A percentile compares a stretch with the other conserved stretches of the same genome.
phyloP scores from a whole-genome alignment of 805 yeast species.

The Teunomyces cretensis region DNA sequence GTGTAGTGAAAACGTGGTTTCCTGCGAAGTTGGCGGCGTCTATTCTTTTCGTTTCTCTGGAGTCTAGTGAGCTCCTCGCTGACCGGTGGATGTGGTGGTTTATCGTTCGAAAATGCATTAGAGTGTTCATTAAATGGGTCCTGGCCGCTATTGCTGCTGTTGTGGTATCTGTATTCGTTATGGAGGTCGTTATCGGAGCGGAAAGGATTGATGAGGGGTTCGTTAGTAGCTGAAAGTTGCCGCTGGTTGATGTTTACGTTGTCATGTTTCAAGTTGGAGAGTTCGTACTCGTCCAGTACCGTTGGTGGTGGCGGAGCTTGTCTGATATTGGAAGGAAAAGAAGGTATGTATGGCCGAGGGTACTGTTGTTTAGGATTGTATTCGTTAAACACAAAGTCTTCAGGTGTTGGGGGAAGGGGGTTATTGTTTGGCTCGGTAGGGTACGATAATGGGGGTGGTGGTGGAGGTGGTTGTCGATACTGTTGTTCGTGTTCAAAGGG shows the following conservation, averaged over 20 bases:
- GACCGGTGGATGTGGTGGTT: slow-evolving; percentile 1
- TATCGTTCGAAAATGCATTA: background rate
- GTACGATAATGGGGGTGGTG: background rate
- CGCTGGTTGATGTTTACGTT: background rate
- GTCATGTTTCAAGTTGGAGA: slow-evolving; percentile 2
- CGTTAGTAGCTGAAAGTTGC: background rate
- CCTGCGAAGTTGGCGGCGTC: slow-evolving; percentile 22
- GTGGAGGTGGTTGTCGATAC: slow-evolving; percentile 4
- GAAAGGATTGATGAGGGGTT: slow-evolving; percentile 7
- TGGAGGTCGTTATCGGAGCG: background rate
- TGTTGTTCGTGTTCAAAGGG: slow-evolving; percentile 1
- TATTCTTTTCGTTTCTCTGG: slow-evolving; percentile 12
- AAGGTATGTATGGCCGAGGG: background rate
- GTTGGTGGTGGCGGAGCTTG: slow-evolving; percentile 1
- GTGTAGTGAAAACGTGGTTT: slow-evolving; percentile 35
- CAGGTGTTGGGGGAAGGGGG: slow-evolving; percentile 1
- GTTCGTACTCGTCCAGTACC: slow-evolving; percentile 10
- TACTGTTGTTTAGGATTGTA: slow-evolving; percentile 1
- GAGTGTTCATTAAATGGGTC: slow-evolving; percentile 2
- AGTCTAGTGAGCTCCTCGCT: slow-evolving; percentile 1
- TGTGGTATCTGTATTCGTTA: slow-evolving; percentile 1
- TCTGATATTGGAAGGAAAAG: background rate
- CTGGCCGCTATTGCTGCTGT: background rate
- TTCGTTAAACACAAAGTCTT: slow-evolving; percentile 3
- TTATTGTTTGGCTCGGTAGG: too few relatives aligned